phyloP scores from a whole-genome alignment of 192 early-diverging fungal species.

The Backusella macrospora region DNA sequence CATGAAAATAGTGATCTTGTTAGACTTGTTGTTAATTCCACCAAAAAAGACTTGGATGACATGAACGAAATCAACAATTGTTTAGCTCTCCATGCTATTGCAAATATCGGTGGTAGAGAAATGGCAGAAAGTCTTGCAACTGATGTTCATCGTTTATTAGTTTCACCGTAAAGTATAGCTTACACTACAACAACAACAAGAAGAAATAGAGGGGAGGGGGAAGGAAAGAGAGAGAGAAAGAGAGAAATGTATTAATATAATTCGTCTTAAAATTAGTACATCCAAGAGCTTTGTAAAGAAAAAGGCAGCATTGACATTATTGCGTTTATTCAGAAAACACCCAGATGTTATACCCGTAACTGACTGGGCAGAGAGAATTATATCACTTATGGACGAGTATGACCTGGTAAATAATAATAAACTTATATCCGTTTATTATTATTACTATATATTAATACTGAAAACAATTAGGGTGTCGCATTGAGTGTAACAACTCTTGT shows the following conservation, averaged over 20 bases:
- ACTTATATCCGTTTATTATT: too few species aligned
- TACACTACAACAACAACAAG: neutral
- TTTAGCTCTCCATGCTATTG: conserved; percentile 92
- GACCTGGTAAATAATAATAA: conserved; percentile 62
- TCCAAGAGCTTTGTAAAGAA: conserved; percentile 91
- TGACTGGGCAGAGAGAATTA: conserved; percentile 86
- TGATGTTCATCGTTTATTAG: conserved; percentile 85
- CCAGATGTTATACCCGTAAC: conserved; percentile 85
- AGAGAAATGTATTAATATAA: too few species aligned
- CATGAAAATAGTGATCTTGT: conserved; percentile 85
- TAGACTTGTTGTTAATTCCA: conserved; percentile 83
- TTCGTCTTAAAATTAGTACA: conserved; percentile 41
- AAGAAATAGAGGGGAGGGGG: neutral
- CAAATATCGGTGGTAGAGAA: conserved; percentile 93
- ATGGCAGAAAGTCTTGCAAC: conserved; percentile 85
- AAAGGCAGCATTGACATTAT: conserved; percentile 93
- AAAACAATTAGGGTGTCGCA: conserved; percentile 70
- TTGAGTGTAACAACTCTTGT: conserved; percentile 84
- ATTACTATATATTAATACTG: too few species aligned
- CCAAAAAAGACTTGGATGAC: conserved; percentile 88
- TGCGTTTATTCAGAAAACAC: conserved; percentile 87
- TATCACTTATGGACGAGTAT: conserved; percentile 83
- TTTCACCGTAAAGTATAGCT: conserved; percentile 68
- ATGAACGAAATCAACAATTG: conserved; percentile 87
- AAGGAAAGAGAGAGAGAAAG: neutral